Conservation (phyloP, 2,329 filamentous ascomycete species). For the Ascocoryne sarcoides region DNA sequence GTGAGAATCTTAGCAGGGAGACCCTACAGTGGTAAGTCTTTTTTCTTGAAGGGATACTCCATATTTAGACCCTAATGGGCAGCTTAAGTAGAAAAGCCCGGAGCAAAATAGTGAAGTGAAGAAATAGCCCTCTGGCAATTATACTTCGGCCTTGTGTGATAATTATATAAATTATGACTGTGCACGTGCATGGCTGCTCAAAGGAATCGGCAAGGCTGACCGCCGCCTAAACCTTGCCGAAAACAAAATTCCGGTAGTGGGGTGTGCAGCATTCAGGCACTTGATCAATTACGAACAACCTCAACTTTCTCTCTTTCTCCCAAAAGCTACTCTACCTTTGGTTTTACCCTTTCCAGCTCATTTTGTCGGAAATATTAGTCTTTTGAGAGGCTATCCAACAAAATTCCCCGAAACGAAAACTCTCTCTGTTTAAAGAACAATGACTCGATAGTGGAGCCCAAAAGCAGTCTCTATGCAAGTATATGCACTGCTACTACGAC, state of each 20-base stretch:
- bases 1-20: too few species aligned
- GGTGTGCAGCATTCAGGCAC: conserved; percentile 6
- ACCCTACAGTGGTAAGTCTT: too few species aligned
- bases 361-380: too few species aligned
- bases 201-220: not conserved
- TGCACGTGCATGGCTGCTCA: too few species aligned
- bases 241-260: not conserved
- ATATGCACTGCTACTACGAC: conserved; percentile 16
- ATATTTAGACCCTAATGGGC: too few species aligned
- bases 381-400: too few species aligned
- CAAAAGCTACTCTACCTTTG: too few species aligned
- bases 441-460: conserved; percentile 21
- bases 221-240: too few species aligned
- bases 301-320: too few species aligned
- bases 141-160: not conserved
- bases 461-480: conserved; percentile 23
- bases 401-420: not conserved
- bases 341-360: too few species aligned
- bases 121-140: not conserved
- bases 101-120: not conserved
- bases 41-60: too few species aligned
- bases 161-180: not conserved
- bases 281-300: conserved; percentile 2
- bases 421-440: conserved; percentile 10
- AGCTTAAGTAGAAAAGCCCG: too few species aligned